Evolutionary conservation across 2,329 filamentous ascomycete genomes (phyloP), one percentile per base, ranked within the genome.

Genomic region (Diaporthe citriasiana): DNA sequence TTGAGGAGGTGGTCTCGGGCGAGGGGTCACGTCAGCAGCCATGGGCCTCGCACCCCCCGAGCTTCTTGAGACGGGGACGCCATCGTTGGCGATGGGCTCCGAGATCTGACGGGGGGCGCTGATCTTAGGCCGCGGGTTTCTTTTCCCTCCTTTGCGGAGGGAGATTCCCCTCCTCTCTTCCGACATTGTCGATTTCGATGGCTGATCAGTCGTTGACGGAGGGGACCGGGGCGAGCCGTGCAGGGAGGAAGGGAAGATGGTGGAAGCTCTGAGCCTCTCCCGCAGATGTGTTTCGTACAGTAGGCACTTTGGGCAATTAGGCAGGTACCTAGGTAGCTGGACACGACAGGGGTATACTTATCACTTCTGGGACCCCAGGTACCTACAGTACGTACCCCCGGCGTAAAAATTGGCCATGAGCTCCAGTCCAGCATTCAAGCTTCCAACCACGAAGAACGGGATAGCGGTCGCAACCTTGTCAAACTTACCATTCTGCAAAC

Each of bases 61-160:
- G 70, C 80, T 82, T 75, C 82, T 81, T 42, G 80, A 80, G 69
- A 79, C 77, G 27, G 81, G 80, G 70, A 79, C 81, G 74, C 81
- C 86, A 83, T 89, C 84, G 77, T 90, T 88, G 19, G 85, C 83
- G 76, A 92, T 88, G 27, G 90, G 91, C 42, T 84, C 87, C 5
- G 90, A 92, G 77, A 93, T 92, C 81, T 92, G 89, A 76, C 87
- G 86, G 38, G 90, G 90, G 9, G 90, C 88, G 80, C 90, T 92
- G 80, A 92, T 92, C 73, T 84, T 84, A 25, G 90, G 89, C n/a
- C 90, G 88, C 59, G 82, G 85, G 80, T 91, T 92, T 78, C 90
- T 85, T 82, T 91, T 92, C 72, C 84, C 81, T 38, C 89, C 89
- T 81, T 86, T 91, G 51, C 91, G 87, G 73, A 93, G 87, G 73